phyloP scores from a whole-genome alignment of 164 flowering plant genomes.

The Nelumbo lutea region DNA sequence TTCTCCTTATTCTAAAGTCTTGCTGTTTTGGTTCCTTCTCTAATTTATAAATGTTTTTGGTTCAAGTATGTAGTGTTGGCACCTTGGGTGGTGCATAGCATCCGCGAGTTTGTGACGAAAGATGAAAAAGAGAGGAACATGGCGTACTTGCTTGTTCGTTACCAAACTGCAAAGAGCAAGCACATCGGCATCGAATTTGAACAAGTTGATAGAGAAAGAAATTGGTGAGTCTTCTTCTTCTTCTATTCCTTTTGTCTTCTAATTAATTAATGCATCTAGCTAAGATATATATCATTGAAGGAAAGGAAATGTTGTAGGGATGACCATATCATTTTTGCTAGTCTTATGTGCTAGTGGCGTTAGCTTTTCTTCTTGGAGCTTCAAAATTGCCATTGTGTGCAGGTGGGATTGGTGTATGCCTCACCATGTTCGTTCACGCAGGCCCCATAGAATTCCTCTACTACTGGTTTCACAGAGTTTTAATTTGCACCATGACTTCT shows the following conservation, averaged over 20 bases:
- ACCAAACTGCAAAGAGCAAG: conserved; percentile 22
- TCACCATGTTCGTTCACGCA: no score
- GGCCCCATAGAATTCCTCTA: no score
- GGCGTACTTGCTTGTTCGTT: conserved; percentile 25
- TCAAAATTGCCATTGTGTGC: not conserved
- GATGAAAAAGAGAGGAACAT: conserved; percentile 28
- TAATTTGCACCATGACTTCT: no score
- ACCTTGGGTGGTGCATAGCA: conserved; percentile 32
- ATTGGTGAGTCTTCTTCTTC: conserved; percentile 13
- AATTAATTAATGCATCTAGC: not conserved
- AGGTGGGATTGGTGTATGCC: not conserved
- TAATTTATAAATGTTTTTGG: no score
- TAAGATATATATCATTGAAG: not conserved
- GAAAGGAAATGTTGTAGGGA: not conserved
- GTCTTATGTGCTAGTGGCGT: not conserved
- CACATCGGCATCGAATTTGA: conserved; percentile 27
- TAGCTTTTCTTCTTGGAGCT: not conserved
- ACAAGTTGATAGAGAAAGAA: conserved; percentile 28
- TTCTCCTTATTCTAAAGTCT: no score
- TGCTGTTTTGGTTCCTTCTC: no score
- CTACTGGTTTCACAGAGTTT: no score
- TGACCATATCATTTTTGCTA: not conserved
- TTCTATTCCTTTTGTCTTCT: no score
- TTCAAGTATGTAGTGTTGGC: conserved; percentile 40
- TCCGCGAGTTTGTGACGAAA: conserved; percentile 23